These are phyloP conservation scores for Coniferiporia sulphurascens DNA, from an alignment of 1,284 basidiomycete genomes.

Conservation along the genomic window DNA sequence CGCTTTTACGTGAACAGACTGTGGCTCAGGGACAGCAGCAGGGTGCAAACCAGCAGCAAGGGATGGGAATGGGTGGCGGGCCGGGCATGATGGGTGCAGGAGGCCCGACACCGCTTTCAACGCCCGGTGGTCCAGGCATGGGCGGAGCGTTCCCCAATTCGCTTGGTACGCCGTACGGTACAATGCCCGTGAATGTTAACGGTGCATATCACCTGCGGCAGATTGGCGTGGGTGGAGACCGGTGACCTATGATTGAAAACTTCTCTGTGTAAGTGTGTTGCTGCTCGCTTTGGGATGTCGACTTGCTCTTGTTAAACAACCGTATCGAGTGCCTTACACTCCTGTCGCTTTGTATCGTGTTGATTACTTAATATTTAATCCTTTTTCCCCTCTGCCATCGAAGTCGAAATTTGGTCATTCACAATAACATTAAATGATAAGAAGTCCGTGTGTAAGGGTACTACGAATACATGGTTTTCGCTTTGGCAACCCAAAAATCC, in stretches of 20 bases:
- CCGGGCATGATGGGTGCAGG: constrained; percentile 42
- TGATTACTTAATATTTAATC: background rate
- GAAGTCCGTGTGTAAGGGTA: background rate
- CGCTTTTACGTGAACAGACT: constrained; percentile 49
- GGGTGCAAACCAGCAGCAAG: constrained; percentile 5
- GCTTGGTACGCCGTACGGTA: constrained; percentile 50
- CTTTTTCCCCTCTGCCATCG: background rate
- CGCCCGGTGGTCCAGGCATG: constrained; percentile 26
- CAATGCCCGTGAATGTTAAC: constrained; percentile 43
- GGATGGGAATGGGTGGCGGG: constrained; percentile 22
- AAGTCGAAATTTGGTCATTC: background rate
- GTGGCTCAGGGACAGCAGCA: constrained; percentile 31
- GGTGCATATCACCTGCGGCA: constrained; percentile 57
- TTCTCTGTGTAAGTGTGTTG: constrained; percentile 22
- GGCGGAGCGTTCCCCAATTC: constrained; percentile 33
- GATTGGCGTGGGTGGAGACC: constrained; percentile 55
- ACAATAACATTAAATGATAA: constrained; percentile 6
- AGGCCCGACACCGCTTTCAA: constrained; percentile 34
- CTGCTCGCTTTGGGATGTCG: constrained; percentile 10
- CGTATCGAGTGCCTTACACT: constrained; percentile 17
- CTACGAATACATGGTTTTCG: constrained; percentile 2
- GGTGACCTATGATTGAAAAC: constrained; percentile 32
- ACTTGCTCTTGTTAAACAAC: constrained; percentile 7
- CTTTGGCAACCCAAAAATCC: background rate
- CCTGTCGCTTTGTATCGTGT: constrained; percentile 13